phyloP scores from a whole-genome alignment of 2,329 filamentous ascomycete species.

The Sphaerulina musiva region DNA sequence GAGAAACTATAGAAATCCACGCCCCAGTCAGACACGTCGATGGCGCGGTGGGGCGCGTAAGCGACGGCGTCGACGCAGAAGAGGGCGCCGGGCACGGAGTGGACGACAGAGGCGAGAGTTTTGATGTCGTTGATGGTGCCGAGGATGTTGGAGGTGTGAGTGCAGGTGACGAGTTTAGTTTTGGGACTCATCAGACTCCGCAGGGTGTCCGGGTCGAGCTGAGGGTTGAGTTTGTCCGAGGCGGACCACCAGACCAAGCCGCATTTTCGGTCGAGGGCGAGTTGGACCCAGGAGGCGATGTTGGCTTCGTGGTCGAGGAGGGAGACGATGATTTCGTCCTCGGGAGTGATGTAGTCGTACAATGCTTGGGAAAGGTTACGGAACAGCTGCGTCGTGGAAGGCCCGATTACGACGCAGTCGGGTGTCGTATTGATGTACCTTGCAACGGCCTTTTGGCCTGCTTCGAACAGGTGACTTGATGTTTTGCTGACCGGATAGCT shows the following conservation, averaged over 20 bases:
- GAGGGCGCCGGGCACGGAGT: constrained; percentile 49
- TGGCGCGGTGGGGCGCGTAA: constrained; percentile 63
- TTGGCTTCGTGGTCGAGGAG: constrained; percentile 73
- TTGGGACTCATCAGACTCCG: constrained; percentile 53
- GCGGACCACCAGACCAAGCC: constrained; percentile 62
- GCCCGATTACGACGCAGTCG: constrained; percentile 65
- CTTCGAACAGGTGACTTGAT: constrained; percentile 54
- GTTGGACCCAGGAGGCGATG: constrained; percentile 64
- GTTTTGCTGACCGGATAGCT: constrained; percentile 56
- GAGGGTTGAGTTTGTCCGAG: constrained; percentile 46
- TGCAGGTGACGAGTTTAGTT: constrained; percentile 65
- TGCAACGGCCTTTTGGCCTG: constrained; percentile 59
- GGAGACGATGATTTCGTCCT: constrained; percentile 58
- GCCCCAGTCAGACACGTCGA: constrained; percentile 62
- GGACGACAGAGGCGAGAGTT: constrained; percentile 50
- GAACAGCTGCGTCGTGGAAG: constrained; percentile 69
- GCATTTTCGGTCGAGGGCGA: constrained; percentile 56
- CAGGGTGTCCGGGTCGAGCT: constrained; percentile 53
- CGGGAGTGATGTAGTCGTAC: constrained; percentile 52
- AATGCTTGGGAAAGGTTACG: constrained; percentile 59
- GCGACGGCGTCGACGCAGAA: constrained; percentile 71
- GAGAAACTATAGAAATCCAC: constrained; percentile 73
- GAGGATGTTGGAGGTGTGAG: constrained; percentile 67
- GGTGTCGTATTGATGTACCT: constrained; percentile 61
- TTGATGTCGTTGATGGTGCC: constrained; percentile 62